Evolutionary conservation across 352 stramenopile genomes (phyloP).

Genomic region (Phytophthora citricola): DNA sequence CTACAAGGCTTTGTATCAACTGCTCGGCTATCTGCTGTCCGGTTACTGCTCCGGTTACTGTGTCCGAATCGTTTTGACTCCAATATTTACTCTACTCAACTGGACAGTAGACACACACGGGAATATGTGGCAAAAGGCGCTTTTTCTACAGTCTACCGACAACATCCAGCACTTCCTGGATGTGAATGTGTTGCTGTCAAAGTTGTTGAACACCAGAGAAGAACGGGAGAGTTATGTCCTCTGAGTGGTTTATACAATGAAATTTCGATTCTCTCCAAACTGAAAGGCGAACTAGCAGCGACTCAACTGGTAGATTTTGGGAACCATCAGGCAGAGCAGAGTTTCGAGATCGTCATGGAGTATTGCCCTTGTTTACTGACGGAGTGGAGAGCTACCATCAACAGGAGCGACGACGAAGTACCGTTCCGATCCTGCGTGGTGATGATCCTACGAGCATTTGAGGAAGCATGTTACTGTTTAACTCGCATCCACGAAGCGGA

Average conservation of each 20-base stretch:
- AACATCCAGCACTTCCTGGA: conserved; percentile 24
- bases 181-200: conserved; percentile 52
- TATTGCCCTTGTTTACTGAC: conserved; percentile 61
- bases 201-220: conserved; percentile 52
- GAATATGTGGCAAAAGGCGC: conserved; percentile 61
- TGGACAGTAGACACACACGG: background rate
- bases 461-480: conserved; percentile 44
- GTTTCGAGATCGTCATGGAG: conserved; percentile 68
- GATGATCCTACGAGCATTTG: conserved; percentile 53
- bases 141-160: conserved; percentile 55
- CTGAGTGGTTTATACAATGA: conserved; percentile 61
- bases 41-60: conserved; percentile 45
- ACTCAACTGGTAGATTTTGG: conserved; percentile 72
- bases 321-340: conserved; percentile 43
- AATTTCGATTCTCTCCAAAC: conserved; percentile 51
- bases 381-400: conserved; percentile 40
- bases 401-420: background rate
- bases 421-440: conserved; percentile 54
- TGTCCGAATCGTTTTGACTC: conserved; percentile 49
- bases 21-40: conserved; percentile 36
- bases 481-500: conserved; percentile 47
- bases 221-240: conserved; percentile 49
- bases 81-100: conserved; percentile 39
- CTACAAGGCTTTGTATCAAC: conserved; percentile 34
- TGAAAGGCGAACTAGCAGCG: conserved; percentile 54